Evolutionary conservation across 1,284 basidiomycete species (phyloP), one percentile per base, ranked within the genome.

Genomic region (Coniferiporia sulphurascens): DNA sequence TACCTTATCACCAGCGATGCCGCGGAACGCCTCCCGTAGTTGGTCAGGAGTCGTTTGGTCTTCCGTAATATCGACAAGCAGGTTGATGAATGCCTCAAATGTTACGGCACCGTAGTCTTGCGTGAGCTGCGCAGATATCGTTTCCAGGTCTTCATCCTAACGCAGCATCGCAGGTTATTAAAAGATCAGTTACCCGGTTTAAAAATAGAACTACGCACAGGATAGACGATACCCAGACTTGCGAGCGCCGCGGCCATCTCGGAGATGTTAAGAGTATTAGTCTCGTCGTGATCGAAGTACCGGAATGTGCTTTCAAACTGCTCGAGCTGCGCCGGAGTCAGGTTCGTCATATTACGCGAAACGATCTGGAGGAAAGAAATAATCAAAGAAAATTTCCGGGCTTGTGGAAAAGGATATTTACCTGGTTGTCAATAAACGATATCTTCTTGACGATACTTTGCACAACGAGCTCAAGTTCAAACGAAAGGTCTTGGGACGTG

Each of bases 261-360:
- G 1, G 91, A 83, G 57, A 90, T 75, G 58, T 83, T 86, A 38
- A 99, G 83, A 0, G 89, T 93, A 72, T 98, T 97, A 51, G 88
- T 86, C 66, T 92, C 90, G 67, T 98, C 94, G 65, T 87, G 88
- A 73, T 98, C 95, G 70, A 99, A 99, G 75, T 98, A 95, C 59
- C 96, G 85, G 84, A 98, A 99, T 1, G 95, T 97, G 68, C 89
- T 87, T 72, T 98, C 95, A 66, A 98, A 98, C 70, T 98, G 95
- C 72, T 98, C 95, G 22, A 98, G 79, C 71, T 98, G 95, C 2
- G 94, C 95, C 0, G 97, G 95, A 0, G 95, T 97, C 63, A 98
- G 74, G 69, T 95, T 95, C 27, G 91, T 91, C 83, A 92, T 87
- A 63, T 93, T 92, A 50, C 91, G 80, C 5, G 95, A 95, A 0